phyloP scores from a whole-genome alignment of 495 filamentous ascomycete species.

The Lasiosphaeria miniovina region DNA sequence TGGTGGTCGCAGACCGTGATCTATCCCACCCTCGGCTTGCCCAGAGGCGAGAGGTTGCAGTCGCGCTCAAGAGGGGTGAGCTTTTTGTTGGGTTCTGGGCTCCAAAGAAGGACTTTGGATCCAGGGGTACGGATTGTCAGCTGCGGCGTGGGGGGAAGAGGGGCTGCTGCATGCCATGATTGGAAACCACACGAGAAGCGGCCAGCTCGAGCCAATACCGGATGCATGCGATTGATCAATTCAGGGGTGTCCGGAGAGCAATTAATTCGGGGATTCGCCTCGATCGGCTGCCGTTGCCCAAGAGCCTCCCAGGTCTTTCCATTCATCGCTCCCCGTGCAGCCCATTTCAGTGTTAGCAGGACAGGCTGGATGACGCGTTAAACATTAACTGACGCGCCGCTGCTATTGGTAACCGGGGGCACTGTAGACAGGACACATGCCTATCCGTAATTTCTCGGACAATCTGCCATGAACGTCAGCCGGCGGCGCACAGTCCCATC shows the following conservation, averaged over 20 bases:
- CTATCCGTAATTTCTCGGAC: not conserved
- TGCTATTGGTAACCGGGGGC: not conserved
- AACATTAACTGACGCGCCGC: too few species aligned
- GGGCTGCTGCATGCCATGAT: conserved; percentile 5
- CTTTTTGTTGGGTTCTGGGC: conserved; percentile 4
- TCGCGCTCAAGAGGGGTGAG: not conserved
- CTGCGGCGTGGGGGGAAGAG: conserved; percentile 5
- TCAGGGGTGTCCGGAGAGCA: not conserved
- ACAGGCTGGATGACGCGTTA: too few species aligned
- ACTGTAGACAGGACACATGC: not conserved
- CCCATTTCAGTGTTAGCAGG: too few species aligned
- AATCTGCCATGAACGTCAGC: not conserved
- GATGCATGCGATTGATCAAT: conserved; percentile 4
- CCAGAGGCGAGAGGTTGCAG: too few species aligned
- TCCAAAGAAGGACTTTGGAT: not conserved
- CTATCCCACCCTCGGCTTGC: not conserved
- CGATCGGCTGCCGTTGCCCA: too few species aligned
- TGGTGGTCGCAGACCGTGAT: not conserved
- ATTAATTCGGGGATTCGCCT: too few species aligned
- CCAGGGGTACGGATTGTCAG: not conserved
- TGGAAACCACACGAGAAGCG: not conserved
- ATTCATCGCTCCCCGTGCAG: too few species aligned
- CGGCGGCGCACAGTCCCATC: conserved; percentile 3
- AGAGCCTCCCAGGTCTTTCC: too few species aligned
- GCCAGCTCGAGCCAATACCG: not conserved